Evolutionary conservation across 257 asterid species (phyloP).

Genomic region (Craterostigma plantagineum): DNA sequence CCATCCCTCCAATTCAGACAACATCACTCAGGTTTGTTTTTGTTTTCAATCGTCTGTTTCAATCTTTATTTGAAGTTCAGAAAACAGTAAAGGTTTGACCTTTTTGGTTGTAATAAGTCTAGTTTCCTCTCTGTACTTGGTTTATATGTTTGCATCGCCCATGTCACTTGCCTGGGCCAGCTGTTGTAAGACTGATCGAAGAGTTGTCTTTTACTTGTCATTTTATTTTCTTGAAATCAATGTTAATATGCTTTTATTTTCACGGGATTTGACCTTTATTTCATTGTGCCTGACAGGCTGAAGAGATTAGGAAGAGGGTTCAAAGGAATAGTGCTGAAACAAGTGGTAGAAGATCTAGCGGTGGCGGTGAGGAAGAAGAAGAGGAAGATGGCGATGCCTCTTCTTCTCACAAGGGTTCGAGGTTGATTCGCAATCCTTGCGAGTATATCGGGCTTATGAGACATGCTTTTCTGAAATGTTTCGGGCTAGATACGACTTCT

Average conservation of each 20-base stretch:
- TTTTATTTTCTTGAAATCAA: too few species aligned
- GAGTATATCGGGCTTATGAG: slow-evolving; percentile 28
- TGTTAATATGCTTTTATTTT: neutral
- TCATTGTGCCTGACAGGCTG: slow-evolving; percentile 2
- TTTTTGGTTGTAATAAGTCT: too few species aligned
- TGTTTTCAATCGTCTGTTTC: too few species aligned
- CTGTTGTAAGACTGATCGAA: too few species aligned
- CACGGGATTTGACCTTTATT: neutral
- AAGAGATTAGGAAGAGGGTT: slow-evolving; percentile 16
- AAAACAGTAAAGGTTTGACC: too few species aligned
- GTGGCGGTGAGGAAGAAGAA: slow-evolving; percentile 14
- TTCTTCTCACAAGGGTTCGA: slow-evolving; percentile 10
- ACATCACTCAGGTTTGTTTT: too few species aligned
- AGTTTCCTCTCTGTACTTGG: too few species aligned
- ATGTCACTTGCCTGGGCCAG: too few species aligned
- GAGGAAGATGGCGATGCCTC: slow-evolving; percentile 12
- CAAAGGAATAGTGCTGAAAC: slow-evolving; percentile 6
- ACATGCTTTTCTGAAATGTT: slow-evolving; percentile 42
- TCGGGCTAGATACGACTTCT: slow-evolving; percentile 32
- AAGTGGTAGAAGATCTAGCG: slow-evolving; percentile 14
- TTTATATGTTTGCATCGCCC: too few species aligned
- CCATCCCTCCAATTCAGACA: neutral
- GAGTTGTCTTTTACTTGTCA: too few species aligned
- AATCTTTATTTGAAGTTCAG: too few species aligned
- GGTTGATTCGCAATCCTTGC: slow-evolving; percentile 28